phyloP scores from a whole-genome alignment of 331 rosid species.

The Prunus yedoensis region DNA sequence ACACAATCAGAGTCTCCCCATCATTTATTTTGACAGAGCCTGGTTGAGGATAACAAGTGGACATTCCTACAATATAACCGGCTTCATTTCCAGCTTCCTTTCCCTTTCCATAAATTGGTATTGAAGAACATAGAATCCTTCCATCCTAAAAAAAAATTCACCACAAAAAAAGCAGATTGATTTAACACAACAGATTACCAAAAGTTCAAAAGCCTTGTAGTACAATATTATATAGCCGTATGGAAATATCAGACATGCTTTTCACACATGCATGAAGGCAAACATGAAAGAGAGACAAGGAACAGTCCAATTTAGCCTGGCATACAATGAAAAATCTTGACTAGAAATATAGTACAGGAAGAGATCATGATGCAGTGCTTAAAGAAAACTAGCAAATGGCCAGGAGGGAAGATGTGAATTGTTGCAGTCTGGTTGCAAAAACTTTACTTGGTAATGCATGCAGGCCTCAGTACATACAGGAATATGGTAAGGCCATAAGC shows the following conservation, averaged over 20 bases:
- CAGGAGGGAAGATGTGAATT: not conserved
- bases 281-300: not conserved
- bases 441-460: not conserved
- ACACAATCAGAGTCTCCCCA: slow-evolving; percentile 44
- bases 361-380: not conserved
- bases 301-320: not conserved
- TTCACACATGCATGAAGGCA: not conserved
- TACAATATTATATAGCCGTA: too few relatives aligned
- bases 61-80: slow-evolving; percentile 75
- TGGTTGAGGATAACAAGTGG: slow-evolving; percentile 56
- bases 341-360: not conserved
- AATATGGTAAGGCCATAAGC: not conserved
- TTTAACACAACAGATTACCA: not conserved
- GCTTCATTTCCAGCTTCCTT: slow-evolving; percentile 58
- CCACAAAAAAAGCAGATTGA: not conserved
- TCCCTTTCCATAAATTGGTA: slow-evolving; percentile 60
- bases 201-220: not conserved
- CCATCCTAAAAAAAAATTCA: slow-evolving; percentile 43
- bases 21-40: slow-evolving; percentile 51
- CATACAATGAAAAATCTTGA: not conserved
- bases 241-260: not conserved
- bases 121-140: slow-evolving; percentile 51
- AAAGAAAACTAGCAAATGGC: not conserved
- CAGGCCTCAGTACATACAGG: not conserved
- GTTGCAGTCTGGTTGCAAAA: not conserved